phyloP scores from a whole-genome alignment of 2,329 filamentous ascomycete species.

The Claviceps fusiformis region DNA sequence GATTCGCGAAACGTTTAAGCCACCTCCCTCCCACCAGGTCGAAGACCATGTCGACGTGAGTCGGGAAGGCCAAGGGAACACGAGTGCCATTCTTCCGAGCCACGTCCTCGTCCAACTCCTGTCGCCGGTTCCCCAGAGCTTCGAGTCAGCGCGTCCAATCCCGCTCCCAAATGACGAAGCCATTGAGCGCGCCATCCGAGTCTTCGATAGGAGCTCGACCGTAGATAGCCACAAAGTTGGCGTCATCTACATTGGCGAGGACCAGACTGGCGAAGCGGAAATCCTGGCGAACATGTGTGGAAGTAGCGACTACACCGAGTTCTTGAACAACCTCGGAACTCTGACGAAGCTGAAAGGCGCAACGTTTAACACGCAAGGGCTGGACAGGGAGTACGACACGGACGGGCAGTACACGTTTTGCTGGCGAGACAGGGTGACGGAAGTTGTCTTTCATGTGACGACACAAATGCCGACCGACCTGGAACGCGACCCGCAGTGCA shows the following conservation, averaged over 20 bases:
- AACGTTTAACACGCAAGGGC: constrained; percentile 82
- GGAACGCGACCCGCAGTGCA: constrained; percentile 60
- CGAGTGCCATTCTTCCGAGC: constrained; percentile 54
- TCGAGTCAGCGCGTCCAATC: constrained; percentile 53
- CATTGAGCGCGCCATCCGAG: constrained; percentile 58
- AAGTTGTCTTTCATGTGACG: constrained; percentile 89
- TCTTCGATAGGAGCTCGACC: constrained; percentile 77
- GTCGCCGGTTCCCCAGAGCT: constrained; percentile 45
- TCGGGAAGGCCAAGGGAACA: constrained; percentile 37
- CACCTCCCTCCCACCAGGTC: constrained; percentile 43
- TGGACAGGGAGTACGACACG: constrained; percentile 62
- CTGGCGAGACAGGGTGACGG: constrained; percentile 89
- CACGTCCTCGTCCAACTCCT: constrained; percentile 59
- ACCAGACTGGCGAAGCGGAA: constrained; percentile 68
- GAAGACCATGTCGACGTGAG: constrained; percentile 32
- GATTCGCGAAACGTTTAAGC: constrained; percentile 45
- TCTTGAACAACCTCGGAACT: constrained; percentile 70
- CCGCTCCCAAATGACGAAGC: constrained; percentile 58
- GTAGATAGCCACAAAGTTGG: constrained; percentile 94
- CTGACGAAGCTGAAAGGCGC: constrained; percentile 69
- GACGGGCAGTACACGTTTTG: constrained; percentile 85
- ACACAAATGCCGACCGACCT: constrained; percentile 94
- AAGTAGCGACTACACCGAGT: constrained; percentile 75
- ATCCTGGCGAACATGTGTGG: constrained; percentile 80
- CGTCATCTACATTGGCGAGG: constrained; percentile 82